Percentiles rank a stretch among this genome's conserved stretches.
These are phyloP conservation scores for Sporisorium exsertum DNA, from an alignment of 1,284 basidiomycete genomes.

Conservation along the genomic window DNA sequence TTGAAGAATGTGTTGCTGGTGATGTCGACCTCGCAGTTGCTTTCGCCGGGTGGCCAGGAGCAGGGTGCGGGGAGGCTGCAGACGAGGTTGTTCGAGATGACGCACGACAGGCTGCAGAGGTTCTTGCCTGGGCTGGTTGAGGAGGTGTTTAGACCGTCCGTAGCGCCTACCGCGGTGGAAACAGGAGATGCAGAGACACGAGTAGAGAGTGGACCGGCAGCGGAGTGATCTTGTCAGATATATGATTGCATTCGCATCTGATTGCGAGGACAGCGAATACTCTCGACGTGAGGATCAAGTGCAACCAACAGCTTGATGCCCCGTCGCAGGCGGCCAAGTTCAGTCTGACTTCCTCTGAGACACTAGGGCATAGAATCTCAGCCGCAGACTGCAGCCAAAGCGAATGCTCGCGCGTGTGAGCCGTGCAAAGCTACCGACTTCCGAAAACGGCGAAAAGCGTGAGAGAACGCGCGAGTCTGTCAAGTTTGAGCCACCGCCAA, in stretches of 20 bases:
- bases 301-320: too few species aligned
- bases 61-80: slow-evolving; percentile 16
- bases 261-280: too few species aligned
- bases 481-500: background rate
- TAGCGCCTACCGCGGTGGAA: background rate
- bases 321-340: too few species aligned
- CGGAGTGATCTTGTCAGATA: background rate
- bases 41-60: slow-evolving; percentile 70
- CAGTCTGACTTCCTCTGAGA: too few species aligned
- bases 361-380: too few species aligned
- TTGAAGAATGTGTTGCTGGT: slow-evolving; percentile 96
- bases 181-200: background rate
- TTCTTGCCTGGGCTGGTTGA: slow-evolving; percentile 61
- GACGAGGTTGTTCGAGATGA: slow-evolving; percentile 47
- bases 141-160: slow-evolving; percentile 43
- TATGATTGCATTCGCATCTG: too few species aligned
- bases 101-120: slow-evolving; percentile 42
- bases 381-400: too few species aligned
- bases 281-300: too few species aligned
- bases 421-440: slow-evolving; percentile 6
- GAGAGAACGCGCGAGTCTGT: background rate
- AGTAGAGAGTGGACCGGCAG: background rate
- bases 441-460: slow-evolving; percentile 11
- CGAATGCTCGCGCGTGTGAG: too few species aligned
- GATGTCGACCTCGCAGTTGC: slow-evolving; percentile 87